These are phyloP conservation scores for Knufia petricola DNA, from an alignment of 2,329 filamentous ascomycete species.

Conservation along the genomic window DNA sequence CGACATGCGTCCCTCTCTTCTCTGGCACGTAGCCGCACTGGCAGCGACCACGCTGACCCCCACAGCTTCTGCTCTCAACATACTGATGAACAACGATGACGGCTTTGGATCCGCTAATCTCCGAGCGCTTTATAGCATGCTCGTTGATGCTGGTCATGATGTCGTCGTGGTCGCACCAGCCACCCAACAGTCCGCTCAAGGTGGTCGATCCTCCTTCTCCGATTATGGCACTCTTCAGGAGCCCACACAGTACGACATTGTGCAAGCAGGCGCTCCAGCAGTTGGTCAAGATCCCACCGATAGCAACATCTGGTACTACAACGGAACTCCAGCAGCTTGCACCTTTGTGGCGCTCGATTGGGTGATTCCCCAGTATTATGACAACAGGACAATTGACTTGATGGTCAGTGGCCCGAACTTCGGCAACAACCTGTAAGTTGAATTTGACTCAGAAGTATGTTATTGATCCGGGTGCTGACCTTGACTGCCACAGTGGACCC, in stretches of 20 bases:
- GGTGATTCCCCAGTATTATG: constrained; percentile 42
- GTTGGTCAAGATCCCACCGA: constrained; percentile 45
- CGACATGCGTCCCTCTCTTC: too few species aligned
- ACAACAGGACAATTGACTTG: constrained; percentile 44
- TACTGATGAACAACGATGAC: constrained; percentile 29
- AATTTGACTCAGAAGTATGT: too few species aligned
- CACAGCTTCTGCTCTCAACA: constrained; percentile 18
- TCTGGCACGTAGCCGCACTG: constrained; percentile 1
- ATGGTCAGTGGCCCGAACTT: constrained; percentile 49
- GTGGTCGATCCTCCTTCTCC: constrained; percentile 37
- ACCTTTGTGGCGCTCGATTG: constrained; percentile 49
- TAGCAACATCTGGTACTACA: constrained; percentile 51
- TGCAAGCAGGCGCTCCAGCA: constrained; percentile 40
- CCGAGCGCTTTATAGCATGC: constrained; percentile 32
- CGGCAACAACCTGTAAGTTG: constrained; percentile 37
- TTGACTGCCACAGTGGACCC: too few species aligned
- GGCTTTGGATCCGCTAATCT: constrained; percentile 36
- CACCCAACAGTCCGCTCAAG: constrained; percentile 38
- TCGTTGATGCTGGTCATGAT: constrained; percentile 31
- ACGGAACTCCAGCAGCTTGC: constrained; percentile 48
- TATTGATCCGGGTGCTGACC: too few species aligned
- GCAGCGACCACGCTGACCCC: constrained; percentile 3
- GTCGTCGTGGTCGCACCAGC: constrained; percentile 36
- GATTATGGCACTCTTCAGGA: constrained; percentile 33
- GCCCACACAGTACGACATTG: constrained; percentile 37